Evolutionary conservation across 2,329 filamentous ascomycete species (phyloP), one percentile per base, ranked within the genome.

Genomic region (Ceratocystis destructans): DNA sequence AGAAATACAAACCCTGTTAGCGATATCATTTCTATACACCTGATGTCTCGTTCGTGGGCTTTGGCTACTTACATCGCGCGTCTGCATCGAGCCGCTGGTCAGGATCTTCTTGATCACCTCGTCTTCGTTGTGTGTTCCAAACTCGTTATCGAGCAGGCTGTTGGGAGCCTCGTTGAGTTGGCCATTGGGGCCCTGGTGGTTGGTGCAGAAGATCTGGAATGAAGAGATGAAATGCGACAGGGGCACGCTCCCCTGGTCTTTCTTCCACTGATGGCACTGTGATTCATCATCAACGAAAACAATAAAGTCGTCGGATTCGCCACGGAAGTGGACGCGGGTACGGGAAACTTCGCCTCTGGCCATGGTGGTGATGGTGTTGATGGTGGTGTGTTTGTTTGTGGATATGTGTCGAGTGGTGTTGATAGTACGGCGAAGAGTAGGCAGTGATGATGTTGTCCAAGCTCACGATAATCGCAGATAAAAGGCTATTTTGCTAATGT

Each of bases 161-260:
- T 95, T 89, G 71, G 89, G 88, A 7, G 92, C 91, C 8, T 79
- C 77, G 73, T 96, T 88, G 55, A 88, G 79, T 68, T 86, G 82
- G 66, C 93, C 93, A 75, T 96, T 90, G 57, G 83, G 84, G 70
- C 93, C 93, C 75, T 96, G 91, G 76, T 91, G 96, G 80, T 95
- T 89, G 45, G 91, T 96, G 55, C 88, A 79, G 73, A 96, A 96
- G 73, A 99, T 81, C 82, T 96, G 89, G 82, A 90, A 97, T 6
- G 88, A 82, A 67, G 87, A 90, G 66, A 97, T 83, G 66, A 99
- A 92, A 72, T 96, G 86, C 1, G 89, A 83, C 61, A 97, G 79
- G 46, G 94, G 88, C 37, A 94, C 79, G 37, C 83, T 86, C 20
- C 25, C 22, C 74, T 84, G 86, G 79, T 97, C 93, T 3, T 75